Conservation (phyloP, 257 asterid species). For the Przewalskia tangutica region DNA sequence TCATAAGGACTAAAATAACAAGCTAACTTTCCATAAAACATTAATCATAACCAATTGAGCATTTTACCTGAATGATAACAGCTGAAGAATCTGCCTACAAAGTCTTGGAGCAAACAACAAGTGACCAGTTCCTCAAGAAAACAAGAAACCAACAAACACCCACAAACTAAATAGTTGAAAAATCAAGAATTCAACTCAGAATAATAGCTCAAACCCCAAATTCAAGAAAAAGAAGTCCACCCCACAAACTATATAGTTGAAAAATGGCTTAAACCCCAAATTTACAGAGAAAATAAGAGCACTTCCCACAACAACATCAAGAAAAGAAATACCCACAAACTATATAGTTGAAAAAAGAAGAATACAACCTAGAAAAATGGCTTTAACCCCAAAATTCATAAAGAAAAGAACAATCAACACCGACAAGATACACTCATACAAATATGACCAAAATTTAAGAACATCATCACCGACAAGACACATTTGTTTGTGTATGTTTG, state of each 20-base stretch:
- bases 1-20: too few relatives aligned
- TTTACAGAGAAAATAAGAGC: too few relatives aligned
- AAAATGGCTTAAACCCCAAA: not conserved
- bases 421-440: not conserved
- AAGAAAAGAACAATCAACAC: too few relatives aligned
- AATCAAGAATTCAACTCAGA: not conserved
- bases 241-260: too few relatives aligned
- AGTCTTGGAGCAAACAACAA: not conserved
- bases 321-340: too few relatives aligned
- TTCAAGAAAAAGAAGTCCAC: not conserved
- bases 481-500: too few relatives aligned
- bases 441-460: not conserved
- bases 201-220: not conserved
- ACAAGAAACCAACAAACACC: not conserved
- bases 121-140: not conserved
- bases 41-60: not conserved
- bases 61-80: not conserved
- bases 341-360: too few relatives aligned
- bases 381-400: too few relatives aligned
- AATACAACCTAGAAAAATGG: too few relatives aligned
- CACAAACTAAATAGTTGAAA: not conserved
- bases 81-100: not conserved
- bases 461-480: too few relatives aligned
- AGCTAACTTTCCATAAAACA: too few relatives aligned
- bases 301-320: not conserved